A percentile compares a stretch with the other conserved stretches of the same genome.
Conservation (phyloP, 2,329 filamentous ascomycete species). For the Penicillium sclerotiorum region DNA sequence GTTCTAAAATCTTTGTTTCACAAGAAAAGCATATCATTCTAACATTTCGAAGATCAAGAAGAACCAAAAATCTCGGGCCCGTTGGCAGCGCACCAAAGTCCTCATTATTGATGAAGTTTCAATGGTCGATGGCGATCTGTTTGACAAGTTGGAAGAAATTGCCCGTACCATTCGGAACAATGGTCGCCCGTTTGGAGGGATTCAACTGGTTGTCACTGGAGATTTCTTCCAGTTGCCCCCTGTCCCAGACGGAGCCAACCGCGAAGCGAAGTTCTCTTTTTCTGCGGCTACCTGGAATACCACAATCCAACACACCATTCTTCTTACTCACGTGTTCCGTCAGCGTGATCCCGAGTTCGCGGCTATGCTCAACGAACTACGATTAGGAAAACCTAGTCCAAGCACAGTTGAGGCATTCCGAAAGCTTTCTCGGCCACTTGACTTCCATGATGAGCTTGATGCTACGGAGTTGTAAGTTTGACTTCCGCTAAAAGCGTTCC, state of each 20-base stretch:
- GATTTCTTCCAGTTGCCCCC: constrained; percentile 98
- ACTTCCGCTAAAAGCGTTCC: not conserved
- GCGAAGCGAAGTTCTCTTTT: constrained; percentile 85
- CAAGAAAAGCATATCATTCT: constrained; percentile 8
- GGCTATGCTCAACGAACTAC: constrained; percentile 96
- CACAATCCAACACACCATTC: constrained; percentile 92
- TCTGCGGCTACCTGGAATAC: constrained; percentile 90
- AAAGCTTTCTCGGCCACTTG: constrained; percentile 68
- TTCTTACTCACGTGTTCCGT: constrained; percentile 92
- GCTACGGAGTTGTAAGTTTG: constrained; percentile 75
- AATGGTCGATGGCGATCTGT: constrained; percentile 96
- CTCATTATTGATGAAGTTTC: constrained; percentile 94
- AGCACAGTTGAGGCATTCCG: constrained; percentile 77
- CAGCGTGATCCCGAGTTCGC: constrained; percentile 91
- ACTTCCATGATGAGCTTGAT: constrained; percentile 72
- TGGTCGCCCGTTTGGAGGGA: constrained; percentile 89
- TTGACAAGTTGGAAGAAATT: constrained; percentile 91
- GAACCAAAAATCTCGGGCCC: constrained; percentile 82
- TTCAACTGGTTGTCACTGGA: constrained; percentile 92
- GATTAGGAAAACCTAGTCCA: constrained; percentile 78
- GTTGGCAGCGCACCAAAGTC: constrained; percentile 86
- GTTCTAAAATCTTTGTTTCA: not conserved
- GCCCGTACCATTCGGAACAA: constrained; percentile 86
- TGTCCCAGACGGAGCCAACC: constrained; percentile 72
- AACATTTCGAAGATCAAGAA: constrained; percentile 63